Evolutionary conservation across 2,329 filamentous ascomycete species (phyloP).

Genomic region (Fusarium nygamai): DNA sequence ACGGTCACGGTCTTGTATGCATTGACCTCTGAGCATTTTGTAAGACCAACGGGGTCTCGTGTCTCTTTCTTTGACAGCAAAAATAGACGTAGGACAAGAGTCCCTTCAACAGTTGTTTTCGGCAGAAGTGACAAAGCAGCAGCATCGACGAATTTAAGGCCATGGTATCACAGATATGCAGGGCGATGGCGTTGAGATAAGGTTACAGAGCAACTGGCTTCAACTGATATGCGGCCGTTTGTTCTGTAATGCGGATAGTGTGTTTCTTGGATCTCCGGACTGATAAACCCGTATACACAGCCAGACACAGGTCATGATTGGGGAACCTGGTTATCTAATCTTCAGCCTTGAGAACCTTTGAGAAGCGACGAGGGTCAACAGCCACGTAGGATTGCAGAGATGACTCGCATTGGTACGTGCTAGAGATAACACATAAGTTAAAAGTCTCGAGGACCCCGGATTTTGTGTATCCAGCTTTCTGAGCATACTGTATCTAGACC

Average conservation of each 20-base stretch:
- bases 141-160: conserved; percentile 35
- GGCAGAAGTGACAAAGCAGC: conserved; percentile 13
- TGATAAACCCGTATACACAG: conserved; percentile 33
- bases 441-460: neutral
- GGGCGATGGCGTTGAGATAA: conserved; percentile 36
- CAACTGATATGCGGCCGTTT: conserved; percentile 38
- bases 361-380: conserved; percentile 26
- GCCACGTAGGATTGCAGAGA: conserved; percentile 28
- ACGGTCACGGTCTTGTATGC: neutral
- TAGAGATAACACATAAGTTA: conserved; percentile 18
- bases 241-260: conserved; percentile 35
- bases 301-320: conserved; percentile 38
- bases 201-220: conserved; percentile 27
- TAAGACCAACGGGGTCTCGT: neutral
- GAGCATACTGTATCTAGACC: neutral
- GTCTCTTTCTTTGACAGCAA: conserved; percentile 26
- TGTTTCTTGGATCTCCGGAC: conserved; percentile 35
- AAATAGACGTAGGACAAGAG: conserved; percentile 21
- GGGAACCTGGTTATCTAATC: conserved; percentile 42
- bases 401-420: conserved; percentile 22
- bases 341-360: conserved; percentile 31
- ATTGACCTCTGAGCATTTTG: neutral
- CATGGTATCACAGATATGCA: conserved; percentile 28
- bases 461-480: neutral
- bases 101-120: neutral